Percentiles rank a stretch among this genome's conserved stretches.
phyloP scores from a whole-genome alignment of 1,284 basidiomycete species.

The Trichosporon sp. region DNA sequence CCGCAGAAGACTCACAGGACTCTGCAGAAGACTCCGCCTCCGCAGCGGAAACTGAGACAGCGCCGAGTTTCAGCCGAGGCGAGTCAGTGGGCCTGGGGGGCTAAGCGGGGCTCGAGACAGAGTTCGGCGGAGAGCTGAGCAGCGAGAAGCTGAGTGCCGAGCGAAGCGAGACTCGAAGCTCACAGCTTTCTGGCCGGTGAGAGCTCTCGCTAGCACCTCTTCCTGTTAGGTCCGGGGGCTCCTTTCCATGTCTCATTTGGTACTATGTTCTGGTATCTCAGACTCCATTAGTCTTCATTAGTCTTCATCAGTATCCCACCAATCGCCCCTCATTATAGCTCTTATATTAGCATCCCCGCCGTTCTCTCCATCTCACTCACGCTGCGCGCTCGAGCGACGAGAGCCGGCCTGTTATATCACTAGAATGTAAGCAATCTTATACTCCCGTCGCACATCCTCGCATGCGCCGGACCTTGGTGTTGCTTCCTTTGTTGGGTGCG shows the following conservation, averaged over 20 bases:
- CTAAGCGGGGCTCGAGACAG: conserved; percentile 3
- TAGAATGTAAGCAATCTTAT: conserved; percentile 16
- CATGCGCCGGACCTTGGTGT: conserved; percentile 14
- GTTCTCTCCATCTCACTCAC: no score
- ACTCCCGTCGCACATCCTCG: conserved; percentile 9
- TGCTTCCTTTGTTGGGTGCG: neutral
- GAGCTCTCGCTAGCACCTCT: no score
- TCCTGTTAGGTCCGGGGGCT: no score
- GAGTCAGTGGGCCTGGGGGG: conserved; percentile 14
- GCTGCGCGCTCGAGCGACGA: no score
- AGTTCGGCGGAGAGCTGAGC: neutral
- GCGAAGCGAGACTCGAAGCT: no score
- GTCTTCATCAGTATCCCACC: neutral
- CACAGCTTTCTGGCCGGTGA: no score
- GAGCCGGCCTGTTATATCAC: neutral
- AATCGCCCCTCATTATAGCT: neutral
- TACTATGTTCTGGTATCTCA: neutral
- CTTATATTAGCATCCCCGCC: neutral
- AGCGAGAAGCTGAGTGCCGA: no score
- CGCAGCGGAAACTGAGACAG: neutral
- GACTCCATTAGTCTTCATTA: no score
- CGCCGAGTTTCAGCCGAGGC: neutral
- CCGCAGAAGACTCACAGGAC: no score
- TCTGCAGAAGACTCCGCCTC: no score
- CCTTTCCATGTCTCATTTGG: no score